Evolutionary conservation across 176 grass and related monocot species (phyloP).

Genomic region (Elymus sibiricus): DNA sequence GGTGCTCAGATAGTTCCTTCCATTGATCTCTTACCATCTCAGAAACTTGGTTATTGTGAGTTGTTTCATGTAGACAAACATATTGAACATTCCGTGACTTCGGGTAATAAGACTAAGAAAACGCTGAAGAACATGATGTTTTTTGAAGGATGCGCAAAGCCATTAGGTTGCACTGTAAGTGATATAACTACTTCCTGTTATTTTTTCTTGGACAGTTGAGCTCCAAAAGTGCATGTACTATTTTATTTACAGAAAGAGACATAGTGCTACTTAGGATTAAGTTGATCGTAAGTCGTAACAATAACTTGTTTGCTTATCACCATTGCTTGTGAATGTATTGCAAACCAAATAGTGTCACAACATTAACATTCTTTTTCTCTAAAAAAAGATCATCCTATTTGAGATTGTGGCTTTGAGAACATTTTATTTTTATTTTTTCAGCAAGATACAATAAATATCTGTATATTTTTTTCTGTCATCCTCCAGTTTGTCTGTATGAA

Average conservation of each 20-base stretch:
- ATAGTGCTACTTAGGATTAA: conserved; percentile 9
- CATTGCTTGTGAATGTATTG: conserved; percentile 8
- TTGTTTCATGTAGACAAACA: conserved; percentile 93
- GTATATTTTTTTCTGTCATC: not conserved
- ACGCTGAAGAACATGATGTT: conserved; percentile 84
- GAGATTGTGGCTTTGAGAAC: not conserved
- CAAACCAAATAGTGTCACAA: not conserved
- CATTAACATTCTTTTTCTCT: not conserved
- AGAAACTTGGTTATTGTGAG: conserved; percentile 83
- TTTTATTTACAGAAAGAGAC: conserved; percentile 1
- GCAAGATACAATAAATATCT: not conserved
- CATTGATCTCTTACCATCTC: conserved; percentile 68
- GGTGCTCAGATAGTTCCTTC: conserved; percentile 91
- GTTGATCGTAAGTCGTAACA: not conserved
- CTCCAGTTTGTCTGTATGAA: conserved; percentile 12
- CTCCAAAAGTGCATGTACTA: conserved; percentile 3
- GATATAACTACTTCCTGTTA: conserved; percentile 27
- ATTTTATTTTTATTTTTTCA: not conserved
- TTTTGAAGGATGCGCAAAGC: conserved; percentile 91
- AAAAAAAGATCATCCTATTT: conserved; percentile 6
- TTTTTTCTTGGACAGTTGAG: conserved; percentile 20
- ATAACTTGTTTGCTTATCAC: conserved; percentile 15
- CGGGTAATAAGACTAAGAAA: conserved; percentile 54
- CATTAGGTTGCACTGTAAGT: conserved; percentile 96
- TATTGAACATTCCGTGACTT: conserved; percentile 50